A percentile compares a stretch with the other conserved stretches of the same genome.
Evolutionary conservation across 1,139 yeast species (phyloP).

Genomic region (Kodamaea sp.): DNA sequence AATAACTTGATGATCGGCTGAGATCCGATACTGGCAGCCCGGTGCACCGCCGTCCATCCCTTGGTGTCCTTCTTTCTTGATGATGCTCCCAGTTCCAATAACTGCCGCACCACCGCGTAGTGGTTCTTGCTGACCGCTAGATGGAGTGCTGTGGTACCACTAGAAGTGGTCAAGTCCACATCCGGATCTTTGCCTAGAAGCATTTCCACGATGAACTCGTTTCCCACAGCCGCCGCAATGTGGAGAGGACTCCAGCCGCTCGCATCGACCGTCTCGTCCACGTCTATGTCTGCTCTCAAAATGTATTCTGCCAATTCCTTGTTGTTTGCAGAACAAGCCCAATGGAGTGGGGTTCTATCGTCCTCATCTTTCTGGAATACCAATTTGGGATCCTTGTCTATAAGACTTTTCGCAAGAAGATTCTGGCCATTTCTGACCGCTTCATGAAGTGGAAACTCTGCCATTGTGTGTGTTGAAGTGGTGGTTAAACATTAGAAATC

Average conservation of each 20-base stretch:
- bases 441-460: constrained; percentile 49
- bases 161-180: constrained; percentile 52
- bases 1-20: constrained; percentile 51
- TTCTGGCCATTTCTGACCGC: constrained; percentile 60
- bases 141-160: constrained; percentile 77
- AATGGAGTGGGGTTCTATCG: constrained; percentile 80
- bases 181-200: constrained; percentile 35
- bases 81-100: constrained; percentile 59
- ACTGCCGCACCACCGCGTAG: constrained; percentile 48
- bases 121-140: constrained; percentile 74
- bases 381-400: constrained; percentile 49
- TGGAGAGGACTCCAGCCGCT: constrained; percentile 91
- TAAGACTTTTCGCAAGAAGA: constrained; percentile 47
- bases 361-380: constrained; percentile 62
- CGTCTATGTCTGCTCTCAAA: constrained; percentile 48
- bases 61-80: constrained; percentile 66
- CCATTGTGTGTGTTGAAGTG: no score
- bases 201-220: constrained; percentile 48
- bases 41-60: constrained; percentile 68
- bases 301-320: constrained; percentile 53
- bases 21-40: constrained; percentile 84
- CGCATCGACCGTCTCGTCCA: constrained; percentile 69
- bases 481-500: no score
- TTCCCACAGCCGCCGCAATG: constrained; percentile 77
- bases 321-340: constrained; percentile 79